Conservation (phyloP, 148 eudicot species). For the Camellia sinensis region DNA sequence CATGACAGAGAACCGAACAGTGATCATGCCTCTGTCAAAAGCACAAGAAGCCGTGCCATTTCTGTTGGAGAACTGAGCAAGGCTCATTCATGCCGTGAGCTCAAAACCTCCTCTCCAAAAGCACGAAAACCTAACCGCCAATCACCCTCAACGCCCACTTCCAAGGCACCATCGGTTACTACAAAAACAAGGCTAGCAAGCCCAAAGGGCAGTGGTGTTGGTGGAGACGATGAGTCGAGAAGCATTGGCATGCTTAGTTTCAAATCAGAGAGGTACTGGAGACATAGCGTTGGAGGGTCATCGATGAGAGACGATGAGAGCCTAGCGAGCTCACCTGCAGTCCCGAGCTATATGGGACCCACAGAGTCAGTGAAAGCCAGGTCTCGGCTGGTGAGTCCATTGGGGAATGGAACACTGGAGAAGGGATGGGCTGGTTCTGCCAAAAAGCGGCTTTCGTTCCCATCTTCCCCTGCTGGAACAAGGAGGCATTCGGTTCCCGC, state of each 20-base stretch:
- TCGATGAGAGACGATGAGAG: constrained; percentile 81
- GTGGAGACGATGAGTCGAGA: constrained; percentile 46
- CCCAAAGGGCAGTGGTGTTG: constrained; percentile 32
- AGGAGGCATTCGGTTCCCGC: constrained; percentile 69
- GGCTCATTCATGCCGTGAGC: constrained; percentile 31
- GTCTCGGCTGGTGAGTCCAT: constrained; percentile 49
- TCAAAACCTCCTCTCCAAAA: constrained; percentile 26
- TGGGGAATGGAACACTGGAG: constrained; percentile 40
- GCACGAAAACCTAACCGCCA: constrained; percentile 47
- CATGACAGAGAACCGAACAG: constrained; percentile 36
- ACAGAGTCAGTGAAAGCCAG: constrained; percentile 55
- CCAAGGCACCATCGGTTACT: constrained; percentile 26
- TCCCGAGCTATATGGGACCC: constrained; percentile 61
- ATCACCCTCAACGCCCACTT: constrained; percentile 48
- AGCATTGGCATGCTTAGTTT: constrained; percentile 38
- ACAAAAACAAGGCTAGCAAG: constrained; percentile 40
- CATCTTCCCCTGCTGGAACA: constrained; percentile 45
- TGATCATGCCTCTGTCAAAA: constrained; percentile 46
- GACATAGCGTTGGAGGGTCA: constrained; percentile 86
- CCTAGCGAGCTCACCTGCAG: constrained; percentile 50
- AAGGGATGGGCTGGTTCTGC: constrained; percentile 42
- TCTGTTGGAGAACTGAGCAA: constrained; percentile 42
- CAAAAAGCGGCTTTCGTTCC: constrained; percentile 65
- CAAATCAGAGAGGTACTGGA: constrained; percentile 49
- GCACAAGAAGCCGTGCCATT: constrained; percentile 30